These are phyloP conservation scores for Colletotrichum sp. DNA, from an alignment of 2,329 filamentous ascomycete species.

Conservation along the genomic window DNA sequence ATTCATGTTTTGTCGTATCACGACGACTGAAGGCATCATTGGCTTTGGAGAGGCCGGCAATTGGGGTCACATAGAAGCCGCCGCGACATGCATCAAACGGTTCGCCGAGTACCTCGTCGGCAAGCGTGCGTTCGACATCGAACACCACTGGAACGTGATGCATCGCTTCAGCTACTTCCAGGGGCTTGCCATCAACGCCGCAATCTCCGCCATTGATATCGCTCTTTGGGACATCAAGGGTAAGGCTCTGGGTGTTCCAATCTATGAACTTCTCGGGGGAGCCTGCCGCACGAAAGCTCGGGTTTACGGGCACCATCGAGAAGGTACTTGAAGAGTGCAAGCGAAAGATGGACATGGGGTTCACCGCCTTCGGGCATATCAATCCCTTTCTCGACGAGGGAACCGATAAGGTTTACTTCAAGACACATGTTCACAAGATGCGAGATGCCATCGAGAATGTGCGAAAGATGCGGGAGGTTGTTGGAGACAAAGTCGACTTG, in stretches of 20 bases:
- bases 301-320: neutral
- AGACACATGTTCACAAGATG: neutral
- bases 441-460: neutral
- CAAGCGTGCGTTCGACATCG: neutral
- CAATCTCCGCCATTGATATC: conserved; percentile 19
- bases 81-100: neutral
- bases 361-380: neutral
- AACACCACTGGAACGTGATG: conserved; percentile 23
- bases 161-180: conserved; percentile 21
- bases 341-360: neutral
- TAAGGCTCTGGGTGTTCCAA: neutral
- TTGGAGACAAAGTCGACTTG: neutral
- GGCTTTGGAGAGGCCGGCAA: neutral
- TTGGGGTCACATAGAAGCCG: neutral
- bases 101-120: neutral
- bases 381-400: neutral
- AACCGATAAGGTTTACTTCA: neutral
- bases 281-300: neutral
- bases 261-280: neutral
- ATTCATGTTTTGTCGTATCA: neutral
- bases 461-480: neutral
- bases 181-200: conserved; percentile 15
- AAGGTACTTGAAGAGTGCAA: neutral
- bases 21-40: neutral
- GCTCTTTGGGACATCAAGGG: neutral